These are phyloP conservation scores for Adiantum capillusveneris DNA, from an alignment of 75 land plant species.

Conservation along the genomic window DNA sequence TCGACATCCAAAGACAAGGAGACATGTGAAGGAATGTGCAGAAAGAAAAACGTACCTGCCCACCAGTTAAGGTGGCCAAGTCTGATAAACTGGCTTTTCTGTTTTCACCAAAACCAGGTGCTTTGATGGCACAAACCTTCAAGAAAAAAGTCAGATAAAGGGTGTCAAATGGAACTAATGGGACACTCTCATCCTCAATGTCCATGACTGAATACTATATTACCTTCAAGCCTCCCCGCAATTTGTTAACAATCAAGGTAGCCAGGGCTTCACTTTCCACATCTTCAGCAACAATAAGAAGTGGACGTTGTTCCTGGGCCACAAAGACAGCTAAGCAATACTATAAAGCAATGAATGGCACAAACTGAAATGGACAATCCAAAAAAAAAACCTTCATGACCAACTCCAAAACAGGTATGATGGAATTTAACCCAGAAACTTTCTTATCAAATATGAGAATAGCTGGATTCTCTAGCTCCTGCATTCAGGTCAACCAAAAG, in stretches of 20 bases:
- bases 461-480: slow-evolving; percentile 81
- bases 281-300: slow-evolving; percentile 86
- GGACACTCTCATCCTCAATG: too few relatives aligned
- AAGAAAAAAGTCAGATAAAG: neutral
- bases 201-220: too few relatives aligned
- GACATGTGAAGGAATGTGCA: too few relatives aligned
- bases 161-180: too few relatives aligned
- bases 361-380: too few relatives aligned
- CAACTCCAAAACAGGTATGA: slow-evolving; percentile 54
- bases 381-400: slow-evolving; percentile 46
- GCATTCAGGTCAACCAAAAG: slow-evolving; percentile 1
- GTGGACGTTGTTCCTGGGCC: slow-evolving; percentile 55
- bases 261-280: slow-evolving; percentile 82
- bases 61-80: slow-evolving; percentile 92
- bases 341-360: neutral
- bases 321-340: slow-evolving; percentile 1
- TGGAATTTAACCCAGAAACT: slow-evolving; percentile 45
- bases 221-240: slow-evolving; percentile 81
- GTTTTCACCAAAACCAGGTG: slow-evolving; percentile 97
- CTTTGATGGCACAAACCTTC: slow-evolving; percentile 90
- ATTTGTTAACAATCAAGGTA: slow-evolving; percentile 69
- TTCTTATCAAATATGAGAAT: slow-evolving; percentile 83
- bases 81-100: slow-evolving; percentile 67
- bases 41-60: slow-evolving; percentile 37
- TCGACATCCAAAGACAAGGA: slow-evolving; percentile 1